Conservation (phyloP, 2,329 filamentous ascomycete genomes). For the Pseudocercospora fuligena region DNA sequence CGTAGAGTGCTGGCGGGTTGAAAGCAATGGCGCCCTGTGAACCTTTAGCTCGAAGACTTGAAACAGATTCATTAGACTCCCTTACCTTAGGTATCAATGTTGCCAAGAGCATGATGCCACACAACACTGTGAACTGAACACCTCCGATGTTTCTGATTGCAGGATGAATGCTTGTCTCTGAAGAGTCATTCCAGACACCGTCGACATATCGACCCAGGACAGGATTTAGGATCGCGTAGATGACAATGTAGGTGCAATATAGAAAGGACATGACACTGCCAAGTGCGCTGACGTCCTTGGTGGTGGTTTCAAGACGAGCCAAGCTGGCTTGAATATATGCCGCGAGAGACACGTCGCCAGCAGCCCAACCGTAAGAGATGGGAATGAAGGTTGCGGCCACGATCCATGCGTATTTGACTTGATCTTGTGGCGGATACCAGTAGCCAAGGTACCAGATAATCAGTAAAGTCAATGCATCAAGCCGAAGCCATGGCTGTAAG, state of each 20-base stretch:
- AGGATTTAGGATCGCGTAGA: slow-evolving; percentile 13
- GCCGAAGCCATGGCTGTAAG: slow-evolving; percentile 9
- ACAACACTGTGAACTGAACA: slow-evolving; percentile 18
- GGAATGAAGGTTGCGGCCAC: slow-evolving; percentile 18
- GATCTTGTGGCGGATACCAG: slow-evolving; percentile 15
- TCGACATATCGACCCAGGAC: slow-evolving; percentile 15
- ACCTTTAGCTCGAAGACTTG: neutral
- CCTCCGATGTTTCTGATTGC: slow-evolving; percentile 16
- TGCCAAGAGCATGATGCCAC: slow-evolving; percentile 13
- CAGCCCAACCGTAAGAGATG: slow-evolving; percentile 17
- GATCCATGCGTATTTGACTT: slow-evolving; percentile 17
- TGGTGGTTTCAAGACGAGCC: slow-evolving; percentile 15
- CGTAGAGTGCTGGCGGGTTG: slow-evolving; percentile 12
- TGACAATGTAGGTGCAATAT: slow-evolving; percentile 20
- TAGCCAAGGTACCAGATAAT: slow-evolving; percentile 16
- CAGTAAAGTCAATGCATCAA: slow-evolving; percentile 12
- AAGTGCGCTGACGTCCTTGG: slow-evolving; percentile 18
- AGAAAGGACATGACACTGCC: slow-evolving; percentile 19
- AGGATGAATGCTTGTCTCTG: slow-evolving; percentile 12
- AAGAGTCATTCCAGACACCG: slow-evolving; percentile 6
- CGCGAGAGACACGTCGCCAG: slow-evolving; percentile 16
- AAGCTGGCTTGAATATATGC: slow-evolving; percentile 18
- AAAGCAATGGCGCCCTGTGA: slow-evolving; percentile 11
- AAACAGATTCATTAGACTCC: neutral
- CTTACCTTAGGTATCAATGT: slow-evolving; percentile 18